Conservation (phyloP, 2,329 filamentous ascomycete species). For the Fonsecaea nubica region DNA sequence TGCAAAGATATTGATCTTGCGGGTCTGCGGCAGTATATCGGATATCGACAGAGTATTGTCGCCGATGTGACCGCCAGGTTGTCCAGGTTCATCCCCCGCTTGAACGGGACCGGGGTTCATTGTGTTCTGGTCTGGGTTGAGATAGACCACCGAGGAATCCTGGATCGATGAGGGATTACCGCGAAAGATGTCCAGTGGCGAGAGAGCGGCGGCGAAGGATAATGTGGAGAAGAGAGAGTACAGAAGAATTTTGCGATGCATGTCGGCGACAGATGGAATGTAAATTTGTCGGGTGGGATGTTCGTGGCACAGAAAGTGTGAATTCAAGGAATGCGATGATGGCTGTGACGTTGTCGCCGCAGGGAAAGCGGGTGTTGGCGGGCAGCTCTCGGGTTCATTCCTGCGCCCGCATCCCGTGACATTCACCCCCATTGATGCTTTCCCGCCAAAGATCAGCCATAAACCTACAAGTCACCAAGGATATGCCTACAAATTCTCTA, state of each 20-base stretch:
- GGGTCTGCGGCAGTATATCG: constrained; percentile 81
- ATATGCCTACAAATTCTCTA: not conserved
- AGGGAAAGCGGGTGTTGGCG: not conserved
- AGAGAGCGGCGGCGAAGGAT: constrained; percentile 27
- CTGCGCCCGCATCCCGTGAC: not conserved
- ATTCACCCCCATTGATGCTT: not conserved
- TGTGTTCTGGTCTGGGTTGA: constrained; percentile 21
- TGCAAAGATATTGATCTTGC: constrained; percentile 83
- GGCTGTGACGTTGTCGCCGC: constrained; percentile 1
- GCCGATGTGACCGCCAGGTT: constrained; percentile 29
- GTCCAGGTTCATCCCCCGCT: constrained; percentile 4
- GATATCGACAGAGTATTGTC: constrained; percentile 70
- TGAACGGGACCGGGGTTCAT: constrained; percentile 35
- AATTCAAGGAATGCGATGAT: constrained; percentile 3
- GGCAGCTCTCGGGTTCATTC: not conserved
- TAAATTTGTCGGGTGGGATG: not conserved
- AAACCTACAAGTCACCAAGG: not conserved
- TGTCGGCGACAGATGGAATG: constrained; percentile 4
- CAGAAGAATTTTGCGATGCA: constrained; percentile 28
- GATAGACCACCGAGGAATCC: constrained; percentile 3
- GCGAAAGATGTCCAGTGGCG: constrained; percentile 24
- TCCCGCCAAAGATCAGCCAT: not conserved
- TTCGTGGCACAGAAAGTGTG: not conserved
- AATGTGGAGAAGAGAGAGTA: constrained; percentile 27
- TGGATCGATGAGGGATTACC: not conserved